phyloP scores from a whole-genome alignment of 2,329 filamentous ascomycete species.

The Alternaria incomplexa region DNA sequence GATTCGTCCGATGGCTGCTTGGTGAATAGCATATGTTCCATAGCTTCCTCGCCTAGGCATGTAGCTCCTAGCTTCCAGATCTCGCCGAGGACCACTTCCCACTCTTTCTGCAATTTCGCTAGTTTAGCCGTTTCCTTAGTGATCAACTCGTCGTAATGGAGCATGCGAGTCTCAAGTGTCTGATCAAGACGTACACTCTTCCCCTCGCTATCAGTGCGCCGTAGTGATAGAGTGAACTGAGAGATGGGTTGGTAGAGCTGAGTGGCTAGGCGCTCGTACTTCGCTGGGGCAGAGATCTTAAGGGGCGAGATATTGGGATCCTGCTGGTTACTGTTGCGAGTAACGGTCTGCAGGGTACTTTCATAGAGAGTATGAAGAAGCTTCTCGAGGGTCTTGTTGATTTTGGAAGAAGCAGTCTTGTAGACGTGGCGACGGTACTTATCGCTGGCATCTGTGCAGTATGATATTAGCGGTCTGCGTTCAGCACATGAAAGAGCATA shows the following conservation, averaged over 20 bases:
- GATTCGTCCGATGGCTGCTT: background rate
- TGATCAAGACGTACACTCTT: constrained; percentile 8
- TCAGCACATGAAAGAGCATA: background rate
- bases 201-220: constrained; percentile 14
- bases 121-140: constrained; percentile 26
- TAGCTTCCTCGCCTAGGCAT: constrained; percentile 29
- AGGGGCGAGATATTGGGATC: constrained; percentile 4
- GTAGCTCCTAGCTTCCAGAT: constrained; percentile 36
- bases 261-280: constrained; percentile 23
- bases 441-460: constrained; percentile 29
- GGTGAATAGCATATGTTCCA: constrained; percentile 26
- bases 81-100: constrained; percentile 36
- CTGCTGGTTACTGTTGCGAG: constrained; percentile 5
- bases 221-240: constrained; percentile 15
- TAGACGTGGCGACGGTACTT: constrained; percentile 36
- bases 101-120: constrained; percentile 27
- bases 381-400: constrained; percentile 28
- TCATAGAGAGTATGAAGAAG: constrained; percentile 18
- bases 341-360: constrained; percentile 18
- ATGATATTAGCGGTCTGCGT: constrained; percentile 7
- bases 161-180: constrained; percentile 28
- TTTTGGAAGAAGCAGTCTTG: constrained; percentile 16
- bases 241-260: constrained; percentile 31
- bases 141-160: constrained; percentile 27
- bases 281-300: constrained; percentile 22